These are phyloP conservation scores for Chalciporus chontae DNA, from an alignment of 768 basidiomycete genomes.

Conservation along the genomic window DNA sequence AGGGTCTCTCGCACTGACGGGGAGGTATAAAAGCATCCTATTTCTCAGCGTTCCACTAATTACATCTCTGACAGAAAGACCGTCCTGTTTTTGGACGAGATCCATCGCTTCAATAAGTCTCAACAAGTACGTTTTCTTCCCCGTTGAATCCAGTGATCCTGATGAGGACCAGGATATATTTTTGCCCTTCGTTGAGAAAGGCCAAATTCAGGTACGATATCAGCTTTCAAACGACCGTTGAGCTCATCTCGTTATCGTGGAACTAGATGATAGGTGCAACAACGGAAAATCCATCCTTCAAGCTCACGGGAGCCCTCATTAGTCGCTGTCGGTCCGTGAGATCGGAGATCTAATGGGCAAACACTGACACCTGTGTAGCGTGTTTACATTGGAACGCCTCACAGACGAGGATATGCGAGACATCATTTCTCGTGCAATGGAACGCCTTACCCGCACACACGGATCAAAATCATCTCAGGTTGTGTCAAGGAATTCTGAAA, in stretches of 20 bases:
- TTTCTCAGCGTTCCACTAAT: not conserved
- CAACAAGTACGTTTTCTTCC: slow-evolving; percentile 48
- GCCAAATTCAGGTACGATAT: slow-evolving; percentile 56
- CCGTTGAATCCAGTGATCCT: slow-evolving; percentile 5
- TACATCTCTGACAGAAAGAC: slow-evolving; percentile 48
- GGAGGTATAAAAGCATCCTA: slow-evolving; percentile 40
- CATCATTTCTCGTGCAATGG: slow-evolving; percentile 56
- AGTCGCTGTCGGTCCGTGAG: slow-evolving; percentile 68
- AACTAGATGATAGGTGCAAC: slow-evolving; percentile 73
- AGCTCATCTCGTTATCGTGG: not conserved
- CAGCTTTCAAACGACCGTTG: not conserved
- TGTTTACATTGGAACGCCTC: slow-evolving; percentile 70
- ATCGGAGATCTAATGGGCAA: not conserved
- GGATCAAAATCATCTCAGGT: not conserved
- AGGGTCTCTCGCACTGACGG: slow-evolving; percentile 56
- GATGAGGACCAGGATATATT: slow-evolving; percentile 59
- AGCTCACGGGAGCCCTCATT: slow-evolving; percentile 66
- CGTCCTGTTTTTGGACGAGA: slow-evolving; percentile 78
- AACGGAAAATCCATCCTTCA: slow-evolving; percentile 89
- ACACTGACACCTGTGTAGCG: slow-evolving; percentile 42
- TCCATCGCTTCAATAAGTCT: slow-evolving; percentile 73
- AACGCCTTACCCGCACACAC: slow-evolving; percentile 27
- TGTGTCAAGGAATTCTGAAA: slow-evolving; percentile 14
- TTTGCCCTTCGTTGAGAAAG: slow-evolving; percentile 77
- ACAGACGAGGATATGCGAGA: slow-evolving; percentile 55